phyloP scores from a whole-genome alignment of 2,329 filamentous ascomycete species.

The Trichoderma lentiforme region DNA sequence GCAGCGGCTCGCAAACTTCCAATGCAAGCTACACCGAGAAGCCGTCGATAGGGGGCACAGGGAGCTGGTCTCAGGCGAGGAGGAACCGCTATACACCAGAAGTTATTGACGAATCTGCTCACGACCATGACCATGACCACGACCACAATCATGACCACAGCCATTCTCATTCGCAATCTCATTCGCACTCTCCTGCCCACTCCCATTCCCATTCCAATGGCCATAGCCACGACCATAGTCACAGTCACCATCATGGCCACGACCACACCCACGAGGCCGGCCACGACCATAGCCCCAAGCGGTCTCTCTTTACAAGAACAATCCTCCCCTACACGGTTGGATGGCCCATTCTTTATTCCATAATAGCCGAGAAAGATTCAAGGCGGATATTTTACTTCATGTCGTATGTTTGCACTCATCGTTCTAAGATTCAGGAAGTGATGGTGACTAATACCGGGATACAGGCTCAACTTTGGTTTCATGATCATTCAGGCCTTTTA shows the following conservation, averaged over 20 bases:
- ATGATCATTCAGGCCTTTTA: slow-evolving; percentile 96
- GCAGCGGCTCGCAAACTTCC: slow-evolving; percentile 31
- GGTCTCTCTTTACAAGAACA: slow-evolving; percentile 68
- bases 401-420: slow-evolving; percentile 53
- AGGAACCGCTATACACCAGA: slow-evolving; percentile 38
- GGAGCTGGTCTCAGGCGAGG: slow-evolving; percentile 43
- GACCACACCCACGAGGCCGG: slow-evolving; percentile 29
- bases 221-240: slow-evolving; percentile 26
- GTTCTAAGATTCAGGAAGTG: not conserved
- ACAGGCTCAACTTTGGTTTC: slow-evolving; percentile 85
- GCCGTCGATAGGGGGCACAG: slow-evolving; percentile 31
- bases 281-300: slow-evolving; percentile 43
- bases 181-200: not conserved
- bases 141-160: slow-evolving; percentile 26
- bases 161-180: slow-evolving; percentile 22
- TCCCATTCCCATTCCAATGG: slow-evolving; percentile 24
- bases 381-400: slow-evolving; percentile 97
- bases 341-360: slow-evolving; percentile 78
- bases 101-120: slow-evolving; percentile 23
- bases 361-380: slow-evolving; percentile 87
- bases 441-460: not conserved
- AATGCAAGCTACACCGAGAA: slow-evolving; percentile 32
- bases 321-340: slow-evolving; percentile 66
- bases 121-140: slow-evolving; percentile 26
- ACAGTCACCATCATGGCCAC: slow-evolving; percentile 24